A percentile compares a stretch with the other conserved stretches of the same genome.
Evolutionary conservation across 164 flowering plant genomes (phyloP).

Genomic region (Buxus sempervirens): DNA sequence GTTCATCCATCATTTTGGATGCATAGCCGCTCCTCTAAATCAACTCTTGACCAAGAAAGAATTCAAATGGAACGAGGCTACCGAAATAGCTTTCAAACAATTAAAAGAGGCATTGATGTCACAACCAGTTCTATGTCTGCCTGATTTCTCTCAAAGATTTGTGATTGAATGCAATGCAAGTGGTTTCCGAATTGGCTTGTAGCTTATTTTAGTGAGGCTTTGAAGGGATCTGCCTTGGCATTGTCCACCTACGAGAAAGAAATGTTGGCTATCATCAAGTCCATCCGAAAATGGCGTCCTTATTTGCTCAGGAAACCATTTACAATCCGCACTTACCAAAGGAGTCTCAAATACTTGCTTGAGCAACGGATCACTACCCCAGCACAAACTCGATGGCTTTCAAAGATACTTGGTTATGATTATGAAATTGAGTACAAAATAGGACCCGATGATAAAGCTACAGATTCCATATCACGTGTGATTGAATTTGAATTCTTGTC

Average conservation of each 20-base stretch:
- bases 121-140: not conserved
- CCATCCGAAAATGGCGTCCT: not conserved
- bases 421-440: no score
- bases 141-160: conserved; percentile 3
- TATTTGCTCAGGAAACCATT: conserved; percentile 1
- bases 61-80: conserved; percentile 12
- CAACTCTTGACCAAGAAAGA: conserved; percentile 1
- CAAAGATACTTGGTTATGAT: no score
- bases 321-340: conserved; percentile 2
- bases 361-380: conserved; percentile 1
- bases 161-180: conserved; percentile 12
- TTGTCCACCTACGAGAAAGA: conserved; percentile 5
- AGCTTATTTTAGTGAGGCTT: conserved; percentile 6
- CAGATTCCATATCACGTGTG: conserved; percentile 3
- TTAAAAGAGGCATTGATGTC: not conserved
- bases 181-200: conserved; percentile 10
- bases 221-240: not conserved
- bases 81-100: conserved; percentile 1
- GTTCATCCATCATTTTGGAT: no score
- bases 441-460: not conserved
- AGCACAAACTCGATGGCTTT: no score
- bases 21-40: conserved; percentile 8
- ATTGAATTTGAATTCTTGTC: conserved; percentile 4
- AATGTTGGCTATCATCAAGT: no score
- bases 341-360: conserved; percentile 1